phyloP scores from a whole-genome alignment of 164 flowering plant species.

The Stephania japonica region DNA sequence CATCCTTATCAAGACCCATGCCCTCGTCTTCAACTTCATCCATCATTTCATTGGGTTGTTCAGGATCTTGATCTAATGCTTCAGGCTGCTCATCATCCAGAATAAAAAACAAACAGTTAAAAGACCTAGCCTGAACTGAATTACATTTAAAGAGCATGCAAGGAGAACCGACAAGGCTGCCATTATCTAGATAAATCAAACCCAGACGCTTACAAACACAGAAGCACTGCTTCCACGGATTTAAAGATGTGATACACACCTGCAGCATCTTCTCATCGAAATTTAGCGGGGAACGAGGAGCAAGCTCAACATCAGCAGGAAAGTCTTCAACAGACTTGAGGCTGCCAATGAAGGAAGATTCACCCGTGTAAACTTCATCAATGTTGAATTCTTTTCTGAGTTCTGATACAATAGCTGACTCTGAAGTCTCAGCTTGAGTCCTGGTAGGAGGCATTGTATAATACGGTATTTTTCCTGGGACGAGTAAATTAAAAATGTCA shows the following conservation, averaged over 20 bases:
- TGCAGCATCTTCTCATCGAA: slow-evolving; percentile 69
- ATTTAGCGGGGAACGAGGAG: slow-evolving; percentile 57
- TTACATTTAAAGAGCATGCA: too few relatives aligned
- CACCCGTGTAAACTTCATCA: slow-evolving; percentile 68
- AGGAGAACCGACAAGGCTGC: neutral
- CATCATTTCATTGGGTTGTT: slow-evolving; percentile 6
- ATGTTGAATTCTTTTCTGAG: slow-evolving; percentile 82
- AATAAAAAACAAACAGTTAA: neutral
- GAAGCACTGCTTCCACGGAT: neutral
- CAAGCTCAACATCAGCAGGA: slow-evolving; percentile 65
- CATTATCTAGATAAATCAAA: neutral
- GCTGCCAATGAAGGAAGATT: slow-evolving; percentile 88
- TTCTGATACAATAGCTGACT: slow-evolving; percentile 64
- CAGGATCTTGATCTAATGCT: slow-evolving; percentile 20
- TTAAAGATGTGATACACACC: slow-evolving; percentile 36
- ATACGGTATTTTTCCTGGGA: slow-evolving; percentile 88
- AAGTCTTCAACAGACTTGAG: slow-evolving; percentile 63
- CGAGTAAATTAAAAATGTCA: slow-evolving; percentile 2
- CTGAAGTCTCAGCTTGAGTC: slow-evolving; percentile 50
- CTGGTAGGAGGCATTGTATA: slow-evolving; percentile 89
- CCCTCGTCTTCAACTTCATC: slow-evolving; percentile 38
- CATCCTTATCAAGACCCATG: slow-evolving; percentile 46
- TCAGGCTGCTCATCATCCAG: slow-evolving; percentile 32
- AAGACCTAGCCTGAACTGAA: neutral
- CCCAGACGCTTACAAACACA: slow-evolving; percentile 1